Evolutionary conservation across 129 eudicot species (phyloP).

Genomic region (Tagetes patula): DNA sequence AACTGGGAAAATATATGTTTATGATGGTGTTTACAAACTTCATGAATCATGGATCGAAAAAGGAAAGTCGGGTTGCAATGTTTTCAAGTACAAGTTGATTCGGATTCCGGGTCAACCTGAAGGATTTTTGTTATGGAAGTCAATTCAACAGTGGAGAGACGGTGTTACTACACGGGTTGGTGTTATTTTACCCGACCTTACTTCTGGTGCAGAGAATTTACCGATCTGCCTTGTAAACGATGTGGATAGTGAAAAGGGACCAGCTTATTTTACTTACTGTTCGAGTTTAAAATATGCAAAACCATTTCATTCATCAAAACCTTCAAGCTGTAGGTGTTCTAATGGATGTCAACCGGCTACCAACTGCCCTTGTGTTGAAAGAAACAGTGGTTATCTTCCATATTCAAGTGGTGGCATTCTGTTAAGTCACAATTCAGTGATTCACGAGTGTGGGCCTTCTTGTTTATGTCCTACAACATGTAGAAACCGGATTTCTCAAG

Average conservation of each 20-base stretch:
- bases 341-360: slow-evolving; percentile 54
- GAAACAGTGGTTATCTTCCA: slow-evolving; percentile 60
- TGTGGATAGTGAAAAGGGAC: slow-evolving; percentile 51
- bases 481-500: slow-evolving; percentile 52
- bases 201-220: slow-evolving; percentile 59
- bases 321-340: slow-evolving; percentile 46
- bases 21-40: slow-evolving; percentile 55
- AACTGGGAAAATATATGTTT: slow-evolving; percentile 46
- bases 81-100: slow-evolving; percentile 54
- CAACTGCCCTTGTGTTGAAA: slow-evolving; percentile 58
- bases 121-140: slow-evolving; percentile 48
- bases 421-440: slow-evolving; percentile 39
- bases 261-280: slow-evolving; percentile 55
- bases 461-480: slow-evolving; percentile 55
- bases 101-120: slow-evolving; percentile 52
- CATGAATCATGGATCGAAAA: slow-evolving; percentile 66
- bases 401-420: slow-evolving; percentile 50
- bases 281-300: slow-evolving; percentile 37
- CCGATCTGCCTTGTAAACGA: slow-evolving; percentile 61
- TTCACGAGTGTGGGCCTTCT: slow-evolving; percentile 55
- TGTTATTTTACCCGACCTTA: slow-evolving; percentile 50
- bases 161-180: slow-evolving; percentile 44
- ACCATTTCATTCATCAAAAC: slow-evolving; percentile 32
- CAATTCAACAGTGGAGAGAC: slow-evolving; percentile 51
- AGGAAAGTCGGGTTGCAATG: slow-evolving; percentile 55